Evolutionary conservation across 1,284 basidiomycete genomes (phyloP), one percentile per base, ranked within the genome.

Genomic region (Ceratobasidium theobromae): DNA sequence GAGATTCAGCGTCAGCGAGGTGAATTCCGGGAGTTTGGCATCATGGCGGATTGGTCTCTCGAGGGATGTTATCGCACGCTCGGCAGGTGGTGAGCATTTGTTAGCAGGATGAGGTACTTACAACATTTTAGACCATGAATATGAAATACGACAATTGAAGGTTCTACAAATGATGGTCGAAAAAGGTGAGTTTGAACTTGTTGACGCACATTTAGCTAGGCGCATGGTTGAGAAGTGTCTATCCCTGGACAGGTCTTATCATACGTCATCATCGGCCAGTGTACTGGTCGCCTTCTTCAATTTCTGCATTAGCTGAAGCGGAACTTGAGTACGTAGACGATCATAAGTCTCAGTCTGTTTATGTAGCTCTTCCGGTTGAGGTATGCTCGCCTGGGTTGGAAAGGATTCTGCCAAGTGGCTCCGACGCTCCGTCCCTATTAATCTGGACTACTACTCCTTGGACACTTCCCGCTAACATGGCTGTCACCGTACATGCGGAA

Each of bases 371-470:
- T 75, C 79, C 82, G 3, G n/a, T 70, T 27, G 49, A 58, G 52
- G 4, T 33, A 45, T 6, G 46, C 35, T 52, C 46, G 1, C 16
- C 18, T 6, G 71, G 69, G 0, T 71, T 74, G 60, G 43, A 67
- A 27, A 66, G 65, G 23, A 65, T 68, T 25, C 30, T 46, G 14
- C 38, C 58, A 4, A 41, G 35, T 21, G 49, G 40, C 46, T 67
- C 55, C 2, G 52, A 62, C 6, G 27, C 64, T 41, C 58, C 89
- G 2, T 81, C 83, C 18, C 72, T 96, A 9, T 79, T 95, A 32
- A 89, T 98, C n/a, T 99, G 97, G 97, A 99, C 96, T 1, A 99
- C 97, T 0, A 99, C 96, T 0, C 93, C 97, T 0, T 99, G 96
- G 96, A 98, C 93, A 5, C 78, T 99, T 51, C 93, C 93, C 1